Evolutionary conservation across 495 filamentous ascomycete genomes (phyloP), one percentile per base, ranked within the genome.

Genomic region (Hypoxylon crocopeplum): DNA sequence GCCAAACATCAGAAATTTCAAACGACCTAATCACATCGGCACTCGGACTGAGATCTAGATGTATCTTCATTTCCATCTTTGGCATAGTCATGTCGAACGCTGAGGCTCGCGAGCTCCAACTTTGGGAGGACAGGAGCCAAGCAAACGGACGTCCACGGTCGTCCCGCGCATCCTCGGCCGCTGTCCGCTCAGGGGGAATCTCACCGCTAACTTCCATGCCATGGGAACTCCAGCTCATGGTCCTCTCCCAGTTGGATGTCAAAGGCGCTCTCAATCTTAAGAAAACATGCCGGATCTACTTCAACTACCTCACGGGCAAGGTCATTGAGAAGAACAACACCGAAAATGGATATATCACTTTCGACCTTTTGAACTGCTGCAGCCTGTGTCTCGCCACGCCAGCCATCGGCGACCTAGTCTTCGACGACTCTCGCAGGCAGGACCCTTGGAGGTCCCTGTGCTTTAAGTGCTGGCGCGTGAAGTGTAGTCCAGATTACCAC

Each of bases 191-290:
- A 38, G 15, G 10, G 5, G 34, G 4, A 17, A 38, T 5, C 7
- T 38, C 10, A 3, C 34, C 13, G 4, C 34, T 51, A 24, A 27
- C 22, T 0, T 32, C 33, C 1, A 50, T 76, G 2, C 72, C 70
- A 3, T 41, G 44, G 8, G 74, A 76, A 48, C 42, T 75, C 5
- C 65, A 72, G n/a, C 60, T 72, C 36, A 30, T 56, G 37, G 41
- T 76, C 19, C 30, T 74, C 13, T 47, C 37, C 1, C 57, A 59
- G 11, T 48, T 72, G 21, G 34, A 52, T 30, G 66, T 76, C 19
- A 61, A 56, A 42, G 60, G 63, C 44, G 61, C 72, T 4, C 42
- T 66, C n/a, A 48, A 56, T 7, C 67, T 76, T 21, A 66, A 72
- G 5, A 29, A 48, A n/a, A 74, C 72, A 3, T 71, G 69, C 67